Percentiles rank a stretch among this genome's conserved stretches.
phyloP scores from a whole-genome alignment of 2,329 filamentous ascomycete species.

The Cyanodermella asteris region DNA sequence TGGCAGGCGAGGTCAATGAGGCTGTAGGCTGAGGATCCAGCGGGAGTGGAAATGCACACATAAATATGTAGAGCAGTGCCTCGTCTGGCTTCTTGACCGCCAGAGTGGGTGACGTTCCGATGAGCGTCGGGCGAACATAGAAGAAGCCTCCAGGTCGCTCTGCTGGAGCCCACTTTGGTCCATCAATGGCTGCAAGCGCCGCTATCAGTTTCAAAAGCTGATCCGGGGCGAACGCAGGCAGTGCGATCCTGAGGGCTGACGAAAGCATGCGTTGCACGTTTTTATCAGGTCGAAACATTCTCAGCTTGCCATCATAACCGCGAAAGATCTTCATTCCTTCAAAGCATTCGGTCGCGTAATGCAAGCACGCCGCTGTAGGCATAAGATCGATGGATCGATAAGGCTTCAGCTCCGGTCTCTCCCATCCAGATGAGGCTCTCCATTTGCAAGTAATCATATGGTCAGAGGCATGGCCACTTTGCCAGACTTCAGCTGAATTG shows the following conservation, averaged over 20 bases:
- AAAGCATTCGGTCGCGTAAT: conserved; percentile 84
- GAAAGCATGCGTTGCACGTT: conserved; percentile 44
- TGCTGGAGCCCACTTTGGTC: conserved; percentile 56
- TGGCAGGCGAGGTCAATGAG: conserved; percentile 1
- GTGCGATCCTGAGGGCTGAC: conserved; percentile 40
- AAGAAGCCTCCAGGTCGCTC: conserved; percentile 47
- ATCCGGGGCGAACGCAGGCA: conserved; percentile 48
- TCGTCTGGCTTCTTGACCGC: conserved; percentile 61
- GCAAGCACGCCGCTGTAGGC: conserved; percentile 59
- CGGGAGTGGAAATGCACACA: conserved; percentile 36
- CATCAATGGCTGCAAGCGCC: conserved; percentile 50
- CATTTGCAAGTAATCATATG: conserved; percentile 68
- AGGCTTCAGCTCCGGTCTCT: conserved; percentile 48
- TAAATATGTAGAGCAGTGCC: conserved; percentile 75
- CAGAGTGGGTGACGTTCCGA: conserved; percentile 59
- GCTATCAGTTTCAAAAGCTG: conserved; percentile 56
- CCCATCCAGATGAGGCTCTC: conserved; percentile 46
- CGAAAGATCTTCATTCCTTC: conserved; percentile 62
- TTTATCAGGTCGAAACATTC: conserved; percentile 54
- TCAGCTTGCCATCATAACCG: conserved; percentile 46
- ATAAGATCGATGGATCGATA: conserved; percentile 59
- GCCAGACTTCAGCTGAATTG: conserved; percentile 18
- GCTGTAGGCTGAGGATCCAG: conserved; percentile 31
- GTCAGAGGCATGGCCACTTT: conserved; percentile 49
- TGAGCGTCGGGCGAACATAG: conserved; percentile 72